Evolutionary conservation across 1,284 basidiomycete species (phyloP).

Genomic region (Sporisorium exsertum): DNA sequence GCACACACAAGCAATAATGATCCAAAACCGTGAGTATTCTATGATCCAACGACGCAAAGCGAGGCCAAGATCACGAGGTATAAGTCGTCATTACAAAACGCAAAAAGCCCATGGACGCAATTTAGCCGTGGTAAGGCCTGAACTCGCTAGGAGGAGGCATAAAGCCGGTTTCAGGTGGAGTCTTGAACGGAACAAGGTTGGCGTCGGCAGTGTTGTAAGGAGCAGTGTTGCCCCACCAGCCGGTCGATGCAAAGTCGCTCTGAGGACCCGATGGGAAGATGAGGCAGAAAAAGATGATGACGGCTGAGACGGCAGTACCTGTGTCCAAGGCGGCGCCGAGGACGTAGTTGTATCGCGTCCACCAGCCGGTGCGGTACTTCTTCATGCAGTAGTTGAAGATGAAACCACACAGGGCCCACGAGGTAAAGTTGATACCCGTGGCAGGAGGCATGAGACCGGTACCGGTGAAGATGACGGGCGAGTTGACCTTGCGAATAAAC

Average conservation of each 20-base stretch:
- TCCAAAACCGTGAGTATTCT: neutral
- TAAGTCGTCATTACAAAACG: slow-evolving; percentile 8
- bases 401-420: slow-evolving; percentile 72
- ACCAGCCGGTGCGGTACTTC: slow-evolving; percentile 67
- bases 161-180: slow-evolving; percentile 28
- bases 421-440: slow-evolving; percentile 64
- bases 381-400: slow-evolving; percentile 69
- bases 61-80: neutral
- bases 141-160: slow-evolving; percentile 24
- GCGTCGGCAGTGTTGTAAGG: slow-evolving; percentile 52
- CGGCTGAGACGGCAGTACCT: slow-evolving; percentile 67
- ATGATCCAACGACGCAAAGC: neutral
- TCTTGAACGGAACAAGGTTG: slow-evolving; percentile 18
- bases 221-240: slow-evolving; percentile 66
- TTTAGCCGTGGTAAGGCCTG: slow-evolving; percentile 26
- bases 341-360: slow-evolving; percentile 70
- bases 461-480: slow-evolving; percentile 63
- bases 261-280: slow-evolving; percentile 39
- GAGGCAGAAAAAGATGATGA: slow-evolving; percentile 55
- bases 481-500: slow-evolving; percentile 55
- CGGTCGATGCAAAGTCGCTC: slow-evolving; percentile 33
- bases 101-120: neutral
- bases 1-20: too few species aligned
- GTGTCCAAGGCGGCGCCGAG: slow-evolving; percentile 69
- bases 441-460: slow-evolving; percentile 67